These are phyloP conservation scores for Colletotrichum coccodes DNA, from an alignment of 2,329 filamentous ascomycete species.

Conservation along the genomic window DNA sequence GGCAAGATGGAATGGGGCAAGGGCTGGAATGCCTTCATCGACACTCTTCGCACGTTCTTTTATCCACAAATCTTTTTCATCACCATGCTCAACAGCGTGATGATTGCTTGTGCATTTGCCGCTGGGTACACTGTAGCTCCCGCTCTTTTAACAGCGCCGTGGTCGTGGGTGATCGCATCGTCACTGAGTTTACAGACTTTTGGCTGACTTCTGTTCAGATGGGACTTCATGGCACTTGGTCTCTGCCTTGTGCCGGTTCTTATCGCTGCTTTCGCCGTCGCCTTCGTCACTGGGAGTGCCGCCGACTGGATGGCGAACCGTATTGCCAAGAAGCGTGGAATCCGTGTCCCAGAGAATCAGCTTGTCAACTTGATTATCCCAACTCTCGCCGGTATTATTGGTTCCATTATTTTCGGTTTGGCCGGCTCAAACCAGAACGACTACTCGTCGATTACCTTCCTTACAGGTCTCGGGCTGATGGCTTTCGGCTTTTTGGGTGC, in stretches of 20 bases:
- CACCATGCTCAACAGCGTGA: constrained; percentile 41
- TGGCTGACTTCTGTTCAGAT: constrained; percentile 30
- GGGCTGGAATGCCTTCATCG: constrained; percentile 37
- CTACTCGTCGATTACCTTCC: constrained; percentile 38
- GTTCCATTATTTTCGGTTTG: constrained; percentile 44
- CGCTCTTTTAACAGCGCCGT: constrained; percentile 22
- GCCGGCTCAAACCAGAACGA: constrained; percentile 37
- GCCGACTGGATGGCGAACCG: constrained; percentile 42
- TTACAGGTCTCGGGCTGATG: constrained; percentile 40
- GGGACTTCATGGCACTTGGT: constrained; percentile 40
- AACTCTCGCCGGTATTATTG: constrained; percentile 39
- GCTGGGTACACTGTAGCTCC: constrained; percentile 36
- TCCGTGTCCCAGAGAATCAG: constrained; percentile 45
- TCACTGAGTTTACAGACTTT: accelerated
- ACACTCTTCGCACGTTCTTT: constrained; percentile 43
- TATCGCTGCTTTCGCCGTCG: constrained; percentile 45
- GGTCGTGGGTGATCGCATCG: constrained; percentile 13
- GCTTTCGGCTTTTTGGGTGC: constrained; percentile 40
- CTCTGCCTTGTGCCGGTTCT: constrained; percentile 40
- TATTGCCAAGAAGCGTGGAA: constrained; percentile 38
- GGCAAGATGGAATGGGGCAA: constrained; percentile 39
- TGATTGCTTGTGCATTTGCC: constrained; percentile 42
- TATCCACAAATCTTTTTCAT: constrained; percentile 47
- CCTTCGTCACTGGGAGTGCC: constrained; percentile 40
- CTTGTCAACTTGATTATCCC: constrained; percentile 44